phyloP scores from a whole-genome alignment of 805 yeast species.

The Zygoascus biomembranicola region DNA sequence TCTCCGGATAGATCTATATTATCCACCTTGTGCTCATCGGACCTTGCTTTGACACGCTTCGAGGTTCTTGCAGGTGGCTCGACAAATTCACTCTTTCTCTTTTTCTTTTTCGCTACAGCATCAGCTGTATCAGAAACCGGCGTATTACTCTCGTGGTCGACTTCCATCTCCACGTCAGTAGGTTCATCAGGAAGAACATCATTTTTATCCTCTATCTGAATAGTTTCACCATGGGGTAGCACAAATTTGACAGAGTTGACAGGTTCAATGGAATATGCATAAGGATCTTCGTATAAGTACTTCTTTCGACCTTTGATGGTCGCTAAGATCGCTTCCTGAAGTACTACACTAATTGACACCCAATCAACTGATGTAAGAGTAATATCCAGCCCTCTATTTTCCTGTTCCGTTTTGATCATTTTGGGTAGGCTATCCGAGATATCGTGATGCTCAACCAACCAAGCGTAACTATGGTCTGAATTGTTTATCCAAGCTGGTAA shows the following conservation, averaged over 20 bases:
- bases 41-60: conserved; percentile 23
- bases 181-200: background rate
- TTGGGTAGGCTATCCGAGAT: conserved; percentile 6
- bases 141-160: background rate
- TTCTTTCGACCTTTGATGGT: conserved; percentile 11
- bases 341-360: conserved; percentile 11
- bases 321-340: conserved; percentile 12
- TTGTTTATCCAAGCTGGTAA: conserved; percentile 3
- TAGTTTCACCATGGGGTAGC: conserved; percentile 12
- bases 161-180: background rate
- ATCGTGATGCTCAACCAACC: conserved; percentile 7
- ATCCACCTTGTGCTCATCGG: conserved; percentile 14
- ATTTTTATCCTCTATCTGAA: background rate
- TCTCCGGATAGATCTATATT: conserved; percentile 16
- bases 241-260: conserved; percentile 11
- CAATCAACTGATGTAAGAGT: conserved; percentile 15
- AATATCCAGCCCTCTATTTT: conserved; percentile 7
- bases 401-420: background rate
- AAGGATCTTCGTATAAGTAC: conserved; percentile 13
- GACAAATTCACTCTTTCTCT: background rate
- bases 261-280: conserved; percentile 9
- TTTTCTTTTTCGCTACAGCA: background rate
- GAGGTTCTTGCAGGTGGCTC: conserved; percentile 4
- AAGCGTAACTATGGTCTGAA: conserved; percentile 2
- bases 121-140: background rate